Conservation (phyloP, 306 rosid genomes). For the Hippophae tibetana region DNA sequence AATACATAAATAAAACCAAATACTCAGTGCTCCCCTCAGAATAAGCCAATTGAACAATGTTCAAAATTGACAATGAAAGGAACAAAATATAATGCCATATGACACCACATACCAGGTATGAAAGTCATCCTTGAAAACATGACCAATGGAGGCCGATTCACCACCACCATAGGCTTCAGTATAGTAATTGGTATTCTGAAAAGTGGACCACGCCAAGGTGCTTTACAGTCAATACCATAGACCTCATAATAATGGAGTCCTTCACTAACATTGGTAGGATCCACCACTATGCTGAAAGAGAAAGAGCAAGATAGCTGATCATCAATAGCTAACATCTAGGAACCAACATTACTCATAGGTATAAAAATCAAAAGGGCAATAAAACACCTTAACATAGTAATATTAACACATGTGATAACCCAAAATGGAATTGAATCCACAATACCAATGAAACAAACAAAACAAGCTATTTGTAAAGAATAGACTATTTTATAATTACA, state of each 20-base stretch:
- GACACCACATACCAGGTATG: conserved; percentile 56
- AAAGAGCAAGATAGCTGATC: conserved; percentile 12
- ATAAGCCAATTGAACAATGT: conserved; percentile 11
- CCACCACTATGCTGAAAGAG: conserved; percentile 67
- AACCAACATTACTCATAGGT: not conserved
- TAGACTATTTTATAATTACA: no score
- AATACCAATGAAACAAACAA: no score
- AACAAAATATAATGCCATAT: conserved; percentile 19
- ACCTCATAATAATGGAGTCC: conserved; percentile 90
- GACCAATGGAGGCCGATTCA: conserved; percentile 49
- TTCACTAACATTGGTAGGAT: conserved; percentile 66
- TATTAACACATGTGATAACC: not conserved
- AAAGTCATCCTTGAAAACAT: conserved; percentile 64
- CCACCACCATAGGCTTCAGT: conserved; percentile 63
- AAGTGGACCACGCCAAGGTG: conserved; percentile 97
- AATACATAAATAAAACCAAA: not conserved
- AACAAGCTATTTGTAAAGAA: no score
- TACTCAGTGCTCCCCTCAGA: conserved; percentile 2
- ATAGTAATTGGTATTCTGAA: conserved; percentile 87
- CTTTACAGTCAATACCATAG: conserved; percentile 81
- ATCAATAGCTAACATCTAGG: conserved; percentile 8
- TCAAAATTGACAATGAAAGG: conserved; percentile 1
- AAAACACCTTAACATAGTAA: not conserved
- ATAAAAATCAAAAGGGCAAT: not conserved
- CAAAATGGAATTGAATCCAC: not conserved